A percentile compares a stretch with the other conserved stretches of the same genome.
phyloP scores from a whole-genome alignment of 2,329 filamentous ascomycete species.

The Fusarium sp. region DNA sequence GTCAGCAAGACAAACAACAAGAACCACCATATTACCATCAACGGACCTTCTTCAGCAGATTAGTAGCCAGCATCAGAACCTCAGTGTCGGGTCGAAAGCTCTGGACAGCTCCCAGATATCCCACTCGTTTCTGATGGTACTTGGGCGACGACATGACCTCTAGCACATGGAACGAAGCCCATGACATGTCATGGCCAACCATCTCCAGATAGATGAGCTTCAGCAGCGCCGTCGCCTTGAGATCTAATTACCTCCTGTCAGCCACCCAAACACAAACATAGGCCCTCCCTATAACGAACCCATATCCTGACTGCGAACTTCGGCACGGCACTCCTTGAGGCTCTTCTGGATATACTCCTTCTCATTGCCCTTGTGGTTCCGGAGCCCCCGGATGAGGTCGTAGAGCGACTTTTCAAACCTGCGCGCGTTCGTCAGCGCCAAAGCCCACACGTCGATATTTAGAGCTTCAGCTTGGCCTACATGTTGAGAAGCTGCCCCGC shows the following conservation, averaged over 20 bases:
- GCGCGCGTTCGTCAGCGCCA: constrained; percentile 42
- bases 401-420: constrained; percentile 99
- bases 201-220: constrained; percentile 99
- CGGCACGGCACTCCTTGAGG: constrained; percentile 93
- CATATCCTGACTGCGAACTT: constrained; percentile 95
- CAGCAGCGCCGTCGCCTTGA: constrained; percentile 95
- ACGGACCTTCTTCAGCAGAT: constrained; percentile 89
- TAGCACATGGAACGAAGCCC: constrained; percentile 97
- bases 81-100: constrained; percentile 97
- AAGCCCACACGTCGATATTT: constrained; percentile 1
- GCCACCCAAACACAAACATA: constrained; percentile 1
- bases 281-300: constrained; percentile 65
- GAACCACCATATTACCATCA: background rate
- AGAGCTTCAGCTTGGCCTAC: constrained; percentile 41
- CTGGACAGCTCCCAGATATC: constrained; percentile 95
- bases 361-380: constrained; percentile 95
- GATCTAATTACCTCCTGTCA: constrained; percentile 68
- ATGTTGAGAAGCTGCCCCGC: constrained; percentile 51
- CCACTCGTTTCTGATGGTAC: constrained; percentile 94
- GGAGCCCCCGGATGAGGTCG: constrained; percentile 96
- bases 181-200: constrained; percentile 99
- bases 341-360: constrained; percentile 95
- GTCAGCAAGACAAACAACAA: background rate
- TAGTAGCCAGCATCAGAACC: constrained; percentile 97
- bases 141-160: constrained; percentile 99